Evolutionary conservation across 352 stramenopile species (phyloP), one percentile per base, ranked within the genome.

Genomic region (Globisporangium paddicum): DNA sequence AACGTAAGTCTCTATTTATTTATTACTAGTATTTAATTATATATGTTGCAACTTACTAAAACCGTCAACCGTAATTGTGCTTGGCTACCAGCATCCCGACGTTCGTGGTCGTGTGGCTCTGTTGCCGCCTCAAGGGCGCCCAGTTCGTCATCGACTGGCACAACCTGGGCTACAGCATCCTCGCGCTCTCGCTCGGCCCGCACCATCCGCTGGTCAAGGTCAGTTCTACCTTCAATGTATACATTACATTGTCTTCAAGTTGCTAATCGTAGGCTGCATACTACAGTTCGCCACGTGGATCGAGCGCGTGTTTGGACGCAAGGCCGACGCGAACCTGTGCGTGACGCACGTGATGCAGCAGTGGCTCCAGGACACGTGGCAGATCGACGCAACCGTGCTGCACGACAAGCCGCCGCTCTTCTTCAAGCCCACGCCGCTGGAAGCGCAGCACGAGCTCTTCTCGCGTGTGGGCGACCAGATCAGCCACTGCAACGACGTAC

Each of bases 81-180:
- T 32, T 32, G 28, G 3, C 32, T 19, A 45, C n/a, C 40, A 96
- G 90, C 21, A 96, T 99, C 58, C 98, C 98, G 18, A 97, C 96
- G 21, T 83, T 99, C 42, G 69, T 96, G 7, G 78, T 98, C 8
- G 82, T 93, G 44, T 97, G 79, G 73, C 30, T 97, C 9, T 85
- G 79, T 28, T 79, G 72, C 32, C 67, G 71, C 6, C 59, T 91
- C 26, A 90, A 96, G 23, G 68, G 86, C 21, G 87, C 96, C 28
- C 87, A 86, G 53, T 95, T 99, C 51, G 82, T 99, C 14, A 96
- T 99, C 64, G 97, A 99, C 71, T 99, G 98, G 98, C 98, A 99
- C 75, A 99, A 99, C 78, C 71, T 99, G 35, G 98, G 97, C 30
- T 99, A 97, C 80, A 98, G 93, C 57, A 98, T 99, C 73, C 87